Conservation (phyloP, 2,329 filamentous ascomycete genomes). For the Trichoderma asperellum region DNA sequence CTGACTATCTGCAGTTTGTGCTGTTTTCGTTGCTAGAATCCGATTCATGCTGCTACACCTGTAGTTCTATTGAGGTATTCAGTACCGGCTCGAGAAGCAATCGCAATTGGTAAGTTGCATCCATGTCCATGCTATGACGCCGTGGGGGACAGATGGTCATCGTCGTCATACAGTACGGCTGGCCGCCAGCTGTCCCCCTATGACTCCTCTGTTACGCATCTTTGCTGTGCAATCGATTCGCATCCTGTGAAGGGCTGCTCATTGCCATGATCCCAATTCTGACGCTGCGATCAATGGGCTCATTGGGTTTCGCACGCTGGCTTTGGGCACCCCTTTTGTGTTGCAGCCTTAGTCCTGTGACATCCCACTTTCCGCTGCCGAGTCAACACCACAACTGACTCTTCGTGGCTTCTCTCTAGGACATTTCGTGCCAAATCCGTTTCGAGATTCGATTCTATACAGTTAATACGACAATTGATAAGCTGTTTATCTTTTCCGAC, state of each 20-base stretch:
- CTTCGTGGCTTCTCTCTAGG: neutral
- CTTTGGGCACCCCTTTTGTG: slow-evolving; percentile 13
- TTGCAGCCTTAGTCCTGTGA: slow-evolving; percentile 26
- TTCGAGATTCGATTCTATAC: neutral
- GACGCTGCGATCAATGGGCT: slow-evolving; percentile 2
- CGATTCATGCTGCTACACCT: slow-evolving; percentile 14
- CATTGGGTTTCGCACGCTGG: slow-evolving; percentile 6
- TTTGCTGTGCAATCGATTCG: neutral
- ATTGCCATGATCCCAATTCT: neutral
- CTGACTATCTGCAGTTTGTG: neutral
- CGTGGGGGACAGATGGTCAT: neutral
- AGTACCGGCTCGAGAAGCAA: slow-evolving; percentile 4
- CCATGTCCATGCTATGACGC: neutral
- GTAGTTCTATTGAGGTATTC: neutral
- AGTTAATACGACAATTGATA: neutral
- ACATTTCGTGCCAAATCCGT: neutral
- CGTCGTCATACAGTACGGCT: slow-evolving; percentile 17
- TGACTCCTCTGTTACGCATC: neutral
- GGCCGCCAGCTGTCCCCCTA: neutral
- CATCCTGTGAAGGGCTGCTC: slow-evolving; percentile 5
- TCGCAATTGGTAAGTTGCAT: slow-evolving; percentile 19
- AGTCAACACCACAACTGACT: slow-evolving; percentile 7
- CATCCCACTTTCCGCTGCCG: slow-evolving; percentile 3
- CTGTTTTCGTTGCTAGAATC: neutral
- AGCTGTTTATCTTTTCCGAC: neutral